Percentiles rank a stretch among this genome's conserved stretches.
Conservation (phyloP, 345 rosid species). For the Gossypioides kirkii region DNA sequence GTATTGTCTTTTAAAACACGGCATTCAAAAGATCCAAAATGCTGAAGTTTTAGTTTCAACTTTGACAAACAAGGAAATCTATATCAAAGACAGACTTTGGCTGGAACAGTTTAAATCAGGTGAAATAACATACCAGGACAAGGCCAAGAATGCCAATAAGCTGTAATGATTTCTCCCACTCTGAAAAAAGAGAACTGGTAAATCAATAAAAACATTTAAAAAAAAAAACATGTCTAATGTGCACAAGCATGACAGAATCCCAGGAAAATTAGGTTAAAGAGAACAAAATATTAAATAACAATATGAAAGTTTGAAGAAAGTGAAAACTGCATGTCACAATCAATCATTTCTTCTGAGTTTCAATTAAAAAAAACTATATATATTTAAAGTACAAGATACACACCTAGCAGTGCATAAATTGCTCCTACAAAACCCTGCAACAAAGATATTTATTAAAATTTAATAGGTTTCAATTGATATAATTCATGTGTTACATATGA, state of each 20-base stretch:
- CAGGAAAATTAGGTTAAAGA: not conserved
- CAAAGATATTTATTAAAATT: slow-evolving; percentile 8
- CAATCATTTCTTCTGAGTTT: not conserved
- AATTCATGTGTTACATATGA: not conserved
- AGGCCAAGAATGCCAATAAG: slow-evolving; percentile 71
- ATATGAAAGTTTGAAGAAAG: not conserved
- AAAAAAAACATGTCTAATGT: not conserved
- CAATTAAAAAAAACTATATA: not conserved
- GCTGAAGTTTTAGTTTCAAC: not conserved
- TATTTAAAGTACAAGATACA: slow-evolving; percentile 26
- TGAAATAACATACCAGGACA: slow-evolving; percentile 43
- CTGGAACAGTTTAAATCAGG: slow-evolving; percentile 9
- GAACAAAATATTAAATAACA: not conserved
- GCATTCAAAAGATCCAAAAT: not conserved
- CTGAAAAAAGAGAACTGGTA: slow-evolving; percentile 33
- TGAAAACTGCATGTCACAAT: not conserved
- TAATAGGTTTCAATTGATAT: not conserved
- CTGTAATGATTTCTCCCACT: slow-evolving; percentile 89
- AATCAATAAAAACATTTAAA: not conserved
- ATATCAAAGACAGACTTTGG: not conserved
- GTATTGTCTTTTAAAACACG: not conserved
- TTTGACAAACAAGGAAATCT: not conserved
- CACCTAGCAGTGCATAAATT: slow-evolving; percentile 54
- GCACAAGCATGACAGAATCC: not conserved
- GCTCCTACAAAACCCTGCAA: slow-evolving; percentile 67